Percentiles rank a stretch among this genome's conserved stretches.
Conservation (phyloP, 768 basidiomycete genomes). For the Pleurotus cornucopiae region DNA sequence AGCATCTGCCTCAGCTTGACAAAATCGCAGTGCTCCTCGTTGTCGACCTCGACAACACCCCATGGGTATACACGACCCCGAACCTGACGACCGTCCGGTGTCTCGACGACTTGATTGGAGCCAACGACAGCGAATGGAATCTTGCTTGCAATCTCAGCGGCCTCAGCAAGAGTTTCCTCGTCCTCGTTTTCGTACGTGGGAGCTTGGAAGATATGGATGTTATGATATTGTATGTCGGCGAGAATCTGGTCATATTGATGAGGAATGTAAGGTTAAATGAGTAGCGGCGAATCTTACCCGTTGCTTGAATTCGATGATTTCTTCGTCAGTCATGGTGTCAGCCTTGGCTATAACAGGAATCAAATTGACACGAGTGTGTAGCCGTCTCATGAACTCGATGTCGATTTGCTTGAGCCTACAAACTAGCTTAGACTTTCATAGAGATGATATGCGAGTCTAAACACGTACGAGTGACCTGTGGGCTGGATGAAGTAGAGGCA, state of each 20-base stretch:
- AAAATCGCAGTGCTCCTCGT: conserved; percentile 98
- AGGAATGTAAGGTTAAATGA: neutral
- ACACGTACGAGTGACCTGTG: conserved; percentile 90
- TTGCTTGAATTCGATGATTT: conserved; percentile 89
- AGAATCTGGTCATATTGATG: conserved; percentile 56
- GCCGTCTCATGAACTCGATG: conserved; percentile 97
- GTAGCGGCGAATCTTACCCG: conserved; percentile 48
- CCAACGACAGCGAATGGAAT: conserved; percentile 99
- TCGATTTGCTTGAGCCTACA: conserved; percentile 92
- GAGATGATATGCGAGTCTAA: neutral
- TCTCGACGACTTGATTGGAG: conserved; percentile 77
- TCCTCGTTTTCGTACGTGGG: conserved; percentile 98
- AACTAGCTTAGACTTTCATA: neutral
- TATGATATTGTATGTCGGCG: conserved; percentile 89
- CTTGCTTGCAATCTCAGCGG: conserved; percentile 96
- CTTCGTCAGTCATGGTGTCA: conserved; percentile 96
- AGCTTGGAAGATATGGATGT: conserved; percentile 97
- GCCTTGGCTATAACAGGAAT: conserved; percentile 99
- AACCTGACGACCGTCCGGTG: conserved; percentile 86
- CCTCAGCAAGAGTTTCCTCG: conserved; percentile 95
- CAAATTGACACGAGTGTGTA: conserved; percentile 96
- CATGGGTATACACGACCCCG: conserved; percentile 96
- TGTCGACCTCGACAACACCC: conserved; percentile 99
- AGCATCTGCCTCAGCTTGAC: conserved; percentile 99
- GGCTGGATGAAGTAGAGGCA: conserved; percentile 99